These are phyloP conservation scores for Sphaerulina vaccinii DNA, from an alignment of 2,329 filamentous ascomycete species.

Conservation along the genomic window DNA sequence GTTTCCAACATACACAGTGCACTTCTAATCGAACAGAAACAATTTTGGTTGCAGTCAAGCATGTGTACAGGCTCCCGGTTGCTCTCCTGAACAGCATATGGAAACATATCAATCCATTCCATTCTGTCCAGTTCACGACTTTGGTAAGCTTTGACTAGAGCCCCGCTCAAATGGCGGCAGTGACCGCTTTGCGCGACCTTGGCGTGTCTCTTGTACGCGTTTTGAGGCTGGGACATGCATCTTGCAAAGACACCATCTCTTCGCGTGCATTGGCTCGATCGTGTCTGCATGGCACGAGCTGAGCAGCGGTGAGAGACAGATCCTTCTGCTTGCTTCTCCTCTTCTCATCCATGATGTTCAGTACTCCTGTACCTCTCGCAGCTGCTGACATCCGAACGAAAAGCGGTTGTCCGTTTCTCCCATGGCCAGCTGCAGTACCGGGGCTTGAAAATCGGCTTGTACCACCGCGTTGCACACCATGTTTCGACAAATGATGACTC, in stretches of 20 bases:
- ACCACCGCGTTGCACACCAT: neutral
- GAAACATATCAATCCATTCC: neutral
- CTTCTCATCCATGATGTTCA: no score
- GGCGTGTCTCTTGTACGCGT: neutral
- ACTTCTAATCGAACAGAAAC: neutral
- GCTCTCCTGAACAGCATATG: neutral
- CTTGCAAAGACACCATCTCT: neutral
- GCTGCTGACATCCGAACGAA: neutral
- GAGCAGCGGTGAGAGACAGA: neutral
- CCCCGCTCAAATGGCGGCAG: conserved; percentile 7
- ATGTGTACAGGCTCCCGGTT: neutral
- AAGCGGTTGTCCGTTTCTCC: neutral
- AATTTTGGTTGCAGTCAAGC: neutral
- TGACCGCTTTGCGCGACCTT: conserved; percentile 2
- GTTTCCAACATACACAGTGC: neutral
- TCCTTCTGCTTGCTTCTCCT: neutral
- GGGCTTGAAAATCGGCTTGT: neutral
- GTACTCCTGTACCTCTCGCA: neutral
- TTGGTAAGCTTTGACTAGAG: conserved; percentile 6
- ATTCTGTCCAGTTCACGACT: neutral
- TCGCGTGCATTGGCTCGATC: conserved; percentile 11
- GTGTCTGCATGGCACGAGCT: conserved; percentile 1
- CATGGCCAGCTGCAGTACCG: neutral
- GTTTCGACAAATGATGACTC: neutral
- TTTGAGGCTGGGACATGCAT: conserved; percentile 6